These are phyloP conservation scores for Cymodocea nodosa DNA, from an alignment of 116 monocot species.

Conservation along the genomic window DNA sequence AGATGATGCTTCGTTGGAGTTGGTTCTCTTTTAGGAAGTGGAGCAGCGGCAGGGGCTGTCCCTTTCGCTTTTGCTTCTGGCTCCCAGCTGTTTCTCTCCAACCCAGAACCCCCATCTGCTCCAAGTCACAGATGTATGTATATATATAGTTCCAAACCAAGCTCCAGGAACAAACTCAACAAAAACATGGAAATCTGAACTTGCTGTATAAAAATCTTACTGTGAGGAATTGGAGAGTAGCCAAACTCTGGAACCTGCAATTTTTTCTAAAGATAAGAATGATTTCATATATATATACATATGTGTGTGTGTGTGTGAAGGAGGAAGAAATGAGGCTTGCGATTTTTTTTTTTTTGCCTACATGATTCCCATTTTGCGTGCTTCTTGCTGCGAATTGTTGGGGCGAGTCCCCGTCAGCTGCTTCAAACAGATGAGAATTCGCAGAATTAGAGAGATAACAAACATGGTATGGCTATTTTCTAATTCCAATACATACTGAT, in stretches of 20 bases:
- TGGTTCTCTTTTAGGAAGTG: constrained; percentile 8
- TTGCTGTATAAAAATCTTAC: constrained; percentile 6
- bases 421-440: constrained; percentile 1
- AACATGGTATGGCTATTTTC: neutral
- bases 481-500: constrained; percentile 25
- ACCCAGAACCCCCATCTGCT: constrained; percentile 20
- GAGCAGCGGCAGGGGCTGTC: neutral
- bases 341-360: neutral
- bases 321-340: neutral
- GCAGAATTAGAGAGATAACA: constrained; percentile 2
- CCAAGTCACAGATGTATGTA: neutral
- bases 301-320: too few relatives aligned
- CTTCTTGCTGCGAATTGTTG: constrained; percentile 18
- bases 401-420: constrained; percentile 68
- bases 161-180: neutral
- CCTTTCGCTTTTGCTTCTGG: constrained; percentile 13
- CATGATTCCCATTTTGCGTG: constrained; percentile 11
- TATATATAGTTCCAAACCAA: neutral
- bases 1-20: neutral
- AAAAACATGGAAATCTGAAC: too few relatives aligned
- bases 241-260: constrained; percentile 36
- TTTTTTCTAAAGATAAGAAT: neutral
- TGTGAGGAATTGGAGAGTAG: constrained; percentile 37
- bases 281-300: neutral
- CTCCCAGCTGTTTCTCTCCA: constrained; percentile 25